Evolutionary conservation across 352 stramenopile species (phyloP).

Genomic region (Globisporangium cederbergense): DNA sequence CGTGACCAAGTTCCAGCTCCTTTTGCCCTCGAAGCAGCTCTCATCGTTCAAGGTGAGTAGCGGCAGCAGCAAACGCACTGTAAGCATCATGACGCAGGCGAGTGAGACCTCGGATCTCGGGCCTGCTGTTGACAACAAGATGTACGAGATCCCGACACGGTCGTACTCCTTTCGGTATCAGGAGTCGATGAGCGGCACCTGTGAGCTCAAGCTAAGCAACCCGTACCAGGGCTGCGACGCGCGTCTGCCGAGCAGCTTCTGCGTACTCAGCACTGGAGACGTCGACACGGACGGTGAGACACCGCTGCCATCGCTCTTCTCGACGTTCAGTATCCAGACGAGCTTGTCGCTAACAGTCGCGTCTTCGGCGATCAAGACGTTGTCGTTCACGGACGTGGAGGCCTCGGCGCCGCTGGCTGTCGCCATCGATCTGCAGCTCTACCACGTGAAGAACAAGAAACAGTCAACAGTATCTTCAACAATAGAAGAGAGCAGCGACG

Average conservation of each 20-base stretch:
- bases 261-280: not conserved
- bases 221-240: not conserved
- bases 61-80: not conserved
- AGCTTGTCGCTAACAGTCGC: not conserved
- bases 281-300: not conserved
- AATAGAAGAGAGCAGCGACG: not conserved
- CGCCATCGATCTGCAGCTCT: not conserved
- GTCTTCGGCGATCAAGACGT: conserved; percentile 2
- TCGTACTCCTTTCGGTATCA: not conserved
- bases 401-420: not conserved
- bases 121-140: not conserved
- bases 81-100: not conserved
- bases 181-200: not conserved
- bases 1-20: conserved; percentile 4
- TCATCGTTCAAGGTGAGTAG: not conserved
- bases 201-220: not conserved
- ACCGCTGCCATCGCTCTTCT: not conserved
- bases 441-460: too few species aligned
- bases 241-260: conserved; percentile 1
- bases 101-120: not conserved
- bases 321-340: conserved; percentile 1
- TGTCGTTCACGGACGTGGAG: not conserved
- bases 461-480: not conserved
- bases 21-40: not conserved
- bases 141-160: conserved; percentile 6